Conservation (phyloP, 192 early-diverging fungal genomes). For the Coemansia sp. region DNA sequence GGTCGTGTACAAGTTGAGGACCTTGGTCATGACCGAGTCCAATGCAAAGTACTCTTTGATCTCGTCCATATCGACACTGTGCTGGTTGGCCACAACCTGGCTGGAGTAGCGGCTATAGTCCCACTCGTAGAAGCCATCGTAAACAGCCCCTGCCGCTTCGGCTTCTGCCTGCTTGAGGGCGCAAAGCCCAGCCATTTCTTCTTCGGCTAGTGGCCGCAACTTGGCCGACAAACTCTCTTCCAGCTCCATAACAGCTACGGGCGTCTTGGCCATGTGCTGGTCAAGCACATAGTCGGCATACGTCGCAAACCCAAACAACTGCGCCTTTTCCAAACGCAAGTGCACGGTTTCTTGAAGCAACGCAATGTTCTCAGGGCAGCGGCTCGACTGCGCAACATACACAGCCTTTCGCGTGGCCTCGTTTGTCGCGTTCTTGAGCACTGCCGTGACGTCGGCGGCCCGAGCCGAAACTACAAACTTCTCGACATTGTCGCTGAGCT, state of each 20-base stretch:
- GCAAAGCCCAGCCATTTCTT: slow-evolving; percentile 59
- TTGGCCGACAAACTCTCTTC: slow-evolving; percentile 55
- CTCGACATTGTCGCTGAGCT: slow-evolving; percentile 53
- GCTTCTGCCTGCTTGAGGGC: slow-evolving; percentile 57
- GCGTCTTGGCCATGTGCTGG: slow-evolving; percentile 73
- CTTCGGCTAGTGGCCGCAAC: slow-evolving; percentile 54
- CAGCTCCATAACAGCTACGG: slow-evolving; percentile 61
- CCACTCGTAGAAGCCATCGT: slow-evolving; percentile 63
- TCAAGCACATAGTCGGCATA: slow-evolving; percentile 68
- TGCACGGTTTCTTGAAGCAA: slow-evolving; percentile 56
- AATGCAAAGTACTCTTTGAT: slow-evolving; percentile 73
- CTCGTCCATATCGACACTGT: slow-evolving; percentile 63
- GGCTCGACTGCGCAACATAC: slow-evolving; percentile 20
- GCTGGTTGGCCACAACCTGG: slow-evolving; percentile 59
- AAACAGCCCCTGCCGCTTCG: slow-evolving; percentile 36
- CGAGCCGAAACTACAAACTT: slow-evolving; percentile 65
- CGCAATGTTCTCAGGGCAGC: slow-evolving; percentile 57
- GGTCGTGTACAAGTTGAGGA: slow-evolving; percentile 66
- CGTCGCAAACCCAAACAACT: slow-evolving; percentile 63
- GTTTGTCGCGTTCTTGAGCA: slow-evolving; percentile 47
- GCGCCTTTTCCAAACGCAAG: slow-evolving; percentile 50
- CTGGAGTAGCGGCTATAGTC: slow-evolving; percentile 68
- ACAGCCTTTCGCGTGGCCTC: slow-evolving; percentile 52
- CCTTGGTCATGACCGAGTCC: slow-evolving; percentile 52
- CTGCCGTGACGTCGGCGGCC: slow-evolving; percentile 50